Evolutionary conservation across 2,329 filamentous ascomycete species (phyloP), one percentile per base, ranked within the genome.

Genomic region (Trichothecium roseum): DNA sequence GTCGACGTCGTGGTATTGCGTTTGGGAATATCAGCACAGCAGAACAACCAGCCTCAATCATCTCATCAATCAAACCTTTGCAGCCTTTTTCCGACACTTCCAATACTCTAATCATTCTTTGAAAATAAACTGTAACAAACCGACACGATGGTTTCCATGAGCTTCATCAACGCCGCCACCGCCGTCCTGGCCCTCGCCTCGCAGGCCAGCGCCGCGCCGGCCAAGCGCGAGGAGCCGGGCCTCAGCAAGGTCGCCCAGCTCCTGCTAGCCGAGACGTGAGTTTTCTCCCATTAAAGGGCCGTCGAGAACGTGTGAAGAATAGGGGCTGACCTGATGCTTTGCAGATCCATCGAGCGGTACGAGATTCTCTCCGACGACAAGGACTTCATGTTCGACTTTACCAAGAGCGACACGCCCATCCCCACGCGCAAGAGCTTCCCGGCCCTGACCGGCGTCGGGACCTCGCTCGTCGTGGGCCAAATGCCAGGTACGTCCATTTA

Each of bases 371-470:
- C 55, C 28, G 47, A 59, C 22, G 50, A 65, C 47, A 36, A 47
- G 12, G 52, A 65, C 39, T 65, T 67, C 50, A 46, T 63, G 46
- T 68, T 64, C 52, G 54, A 63, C 46, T 67, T 68, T 51, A 52
- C 49, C 41, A 42, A 45, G 36, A 50, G 54, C 28, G 64, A 63
- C 32, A 65, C 65, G 28, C 57, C 69, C 40, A 54, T 66, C 27
- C 53, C 59, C 7, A 68, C 70, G 52, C 60, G 68, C 45, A 64
- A 65, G 49, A 63, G 61, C 22, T 72, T 72, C 53, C 69, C 69
- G 65, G n/a, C 68, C 8, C 59, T 73, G 18, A 62, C 68, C 22
- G 59, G 62, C 36, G 65, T 63, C 4, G 62, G 61, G 20, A 53
- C 63, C 22, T 58, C 57, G 39, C 65, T 67, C 54, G 63, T 64